Evolutionary conservation across 208 protist species (phyloP), one percentile per base, ranked within the genome.

Genomic region (Angomonas deanei): DNA sequence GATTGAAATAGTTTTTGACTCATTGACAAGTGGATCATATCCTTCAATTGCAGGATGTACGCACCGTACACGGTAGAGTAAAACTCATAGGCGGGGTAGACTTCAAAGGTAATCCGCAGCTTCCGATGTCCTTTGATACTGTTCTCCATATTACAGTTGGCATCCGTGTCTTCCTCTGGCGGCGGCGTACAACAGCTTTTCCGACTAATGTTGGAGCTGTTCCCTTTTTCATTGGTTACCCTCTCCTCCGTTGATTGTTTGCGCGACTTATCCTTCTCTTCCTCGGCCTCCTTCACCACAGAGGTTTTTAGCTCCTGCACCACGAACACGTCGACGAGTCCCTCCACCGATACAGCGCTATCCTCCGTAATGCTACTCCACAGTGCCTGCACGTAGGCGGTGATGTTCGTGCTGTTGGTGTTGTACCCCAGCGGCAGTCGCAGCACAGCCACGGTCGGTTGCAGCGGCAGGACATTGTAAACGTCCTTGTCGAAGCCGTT

Each of bases 241-340:
- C n/a, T n/a, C n/a, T 50, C 42, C 42, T 21, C 42, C 50, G 50
- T 3, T 11, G 54, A 17, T 2, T 11, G 8, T 2, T 59, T 15
- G 11, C 17, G 17, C 2, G 34, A 3, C 54, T n/a, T 59, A 6
- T 15, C 31, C 31, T 8, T 34, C 30, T n/a, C 31, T 8, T 34
- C 33, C 54, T 30, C 42, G 46, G 4, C 46, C 11, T 23, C 31
- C 24, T 34, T 34, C 28, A 38, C 39, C 4, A 48, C 47, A 24
- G 65, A 50, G 24, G 67, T 77, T 49, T 74, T 74, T 46, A 76
- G 67, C 75, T 76, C 71, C 56, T 74, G 66, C 63, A 87, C 64
- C 28, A 88, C 71, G 5, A 85, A 50, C 0, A 89, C 48, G 38
- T 89, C 82, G 8, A 89, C 48, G 10, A 89, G 67, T 0, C 66